These are phyloP conservation scores for Kwoniella dejecticola DNA, from an alignment of 768 basidiomycete genomes.

Conservation along the genomic window DNA sequence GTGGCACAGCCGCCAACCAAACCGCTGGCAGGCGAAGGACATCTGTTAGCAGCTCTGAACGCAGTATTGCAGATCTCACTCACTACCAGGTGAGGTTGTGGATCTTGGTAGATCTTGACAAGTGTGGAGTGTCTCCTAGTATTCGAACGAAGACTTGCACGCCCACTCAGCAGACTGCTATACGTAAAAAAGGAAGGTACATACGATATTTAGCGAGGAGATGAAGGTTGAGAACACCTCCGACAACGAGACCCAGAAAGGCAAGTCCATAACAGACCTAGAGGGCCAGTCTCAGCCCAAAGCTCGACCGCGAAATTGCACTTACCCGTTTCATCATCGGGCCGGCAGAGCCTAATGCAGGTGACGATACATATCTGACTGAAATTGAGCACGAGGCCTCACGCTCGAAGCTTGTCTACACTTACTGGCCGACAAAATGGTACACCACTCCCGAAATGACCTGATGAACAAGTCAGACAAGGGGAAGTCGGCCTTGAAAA, in stretches of 20 bases:
- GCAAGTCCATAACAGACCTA: slow-evolving; percentile 40
- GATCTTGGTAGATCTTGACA: slow-evolving; percentile 25
- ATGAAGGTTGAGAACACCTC: slow-evolving; percentile 32
- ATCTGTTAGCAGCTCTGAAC: neutral
- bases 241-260: slow-evolving; percentile 34
- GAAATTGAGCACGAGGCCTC: too few species aligned
- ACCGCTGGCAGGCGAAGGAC: slow-evolving; percentile 16
- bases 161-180: neutral
- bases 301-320: too few species aligned
- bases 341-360: slow-evolving; percentile 52
- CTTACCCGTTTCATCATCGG: slow-evolving; percentile 46
- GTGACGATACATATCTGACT: slow-evolving; percentile 51
- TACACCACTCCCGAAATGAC: slow-evolving; percentile 49
- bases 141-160: slow-evolving; percentile 36
- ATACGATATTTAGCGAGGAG: neutral
- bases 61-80: slow-evolving; percentile 11
- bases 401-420: too few species aligned
- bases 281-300: too few species aligned
- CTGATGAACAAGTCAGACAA: slow-evolving; percentile 9
- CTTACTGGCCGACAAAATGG: slow-evolving; percentile 41
- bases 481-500: neutral
- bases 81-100: slow-evolving; percentile 41
- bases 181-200: neutral
- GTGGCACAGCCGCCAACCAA: slow-evolving; percentile 32
- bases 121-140: slow-evolving; percentile 34